phyloP scores from a whole-genome alignment of 129 eudicot species.

The Cynara cardunculus region DNA sequence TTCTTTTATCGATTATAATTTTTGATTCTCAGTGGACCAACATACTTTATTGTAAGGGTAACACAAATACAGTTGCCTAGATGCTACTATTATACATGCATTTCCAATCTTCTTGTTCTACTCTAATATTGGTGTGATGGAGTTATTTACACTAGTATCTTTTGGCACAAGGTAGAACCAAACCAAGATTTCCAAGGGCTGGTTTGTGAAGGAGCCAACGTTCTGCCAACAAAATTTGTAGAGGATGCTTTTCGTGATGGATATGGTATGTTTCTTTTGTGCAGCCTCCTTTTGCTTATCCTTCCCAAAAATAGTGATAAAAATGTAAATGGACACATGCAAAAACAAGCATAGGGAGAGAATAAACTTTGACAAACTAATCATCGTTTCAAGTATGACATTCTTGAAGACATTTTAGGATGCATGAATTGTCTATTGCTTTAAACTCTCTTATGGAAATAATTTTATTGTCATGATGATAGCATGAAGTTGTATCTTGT shows the following conservation, averaged over 20 bases:
- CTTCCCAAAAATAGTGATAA: neutral
- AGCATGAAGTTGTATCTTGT: neutral
- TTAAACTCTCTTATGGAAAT: no score
- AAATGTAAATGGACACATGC: neutral
- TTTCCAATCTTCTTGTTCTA: neutral
- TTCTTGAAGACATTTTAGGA: neutral
- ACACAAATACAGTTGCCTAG: neutral
- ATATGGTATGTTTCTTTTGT: constrained; percentile 60
- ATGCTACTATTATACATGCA: neutral
- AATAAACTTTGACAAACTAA: neutral
- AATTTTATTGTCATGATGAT: neutral
- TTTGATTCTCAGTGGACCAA: neutral
- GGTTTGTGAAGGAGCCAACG: constrained; percentile 99
- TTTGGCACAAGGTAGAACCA: constrained; percentile 96
- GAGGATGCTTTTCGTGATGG: constrained; percentile 97
- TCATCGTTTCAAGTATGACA: neutral
- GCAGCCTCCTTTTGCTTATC: neutral
- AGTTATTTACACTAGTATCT: constrained; percentile 29
- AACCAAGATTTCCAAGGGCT: constrained; percentile 98
- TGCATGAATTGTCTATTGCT: neutral
- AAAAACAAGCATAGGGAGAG: neutral
- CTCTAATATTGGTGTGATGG: neutral
- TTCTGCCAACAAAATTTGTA: constrained; percentile 78
- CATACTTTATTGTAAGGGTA: neutral
- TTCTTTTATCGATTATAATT: neutral